Conservation (phyloP, 345 rosid genomes). For the Clausena lansium region DNA sequence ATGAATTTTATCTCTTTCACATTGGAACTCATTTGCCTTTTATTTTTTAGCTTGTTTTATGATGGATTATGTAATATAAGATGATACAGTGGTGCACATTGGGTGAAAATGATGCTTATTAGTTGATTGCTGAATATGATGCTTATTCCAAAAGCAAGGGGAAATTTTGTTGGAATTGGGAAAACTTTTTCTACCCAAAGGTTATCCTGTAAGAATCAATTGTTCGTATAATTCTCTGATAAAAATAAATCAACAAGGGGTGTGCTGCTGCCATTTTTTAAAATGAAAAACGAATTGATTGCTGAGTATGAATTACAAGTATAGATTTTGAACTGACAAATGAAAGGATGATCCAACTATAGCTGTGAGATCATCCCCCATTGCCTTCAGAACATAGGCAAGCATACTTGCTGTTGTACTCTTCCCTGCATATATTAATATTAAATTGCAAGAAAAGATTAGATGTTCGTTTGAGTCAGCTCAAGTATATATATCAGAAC, state of each 20-base stretch:
- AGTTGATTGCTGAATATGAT: not conserved
- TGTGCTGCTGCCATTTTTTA: too few species aligned
- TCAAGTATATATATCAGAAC: not conserved
- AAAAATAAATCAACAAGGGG: too few species aligned
- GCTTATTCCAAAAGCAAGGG: too few species aligned
- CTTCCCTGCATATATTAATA: conserved; percentile 25
- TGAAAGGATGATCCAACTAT: conserved; percentile 21
- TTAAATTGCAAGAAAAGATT: not conserved
- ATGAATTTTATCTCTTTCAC: not conserved
- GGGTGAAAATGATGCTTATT: not conserved
- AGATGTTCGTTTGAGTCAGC: not conserved
- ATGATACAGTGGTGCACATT: not conserved
- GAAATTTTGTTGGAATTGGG: too few species aligned
- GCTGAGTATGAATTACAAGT: not conserved
- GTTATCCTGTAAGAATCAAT: too few species aligned
- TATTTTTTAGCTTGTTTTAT: not conserved
- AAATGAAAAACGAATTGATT: too few species aligned
- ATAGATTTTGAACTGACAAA: not conserved
- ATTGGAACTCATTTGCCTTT: not conserved
- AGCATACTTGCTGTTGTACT: conserved; percentile 37
- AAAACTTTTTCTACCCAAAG: too few species aligned
- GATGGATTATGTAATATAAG: not conserved
- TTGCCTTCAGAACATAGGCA: conserved; percentile 35
- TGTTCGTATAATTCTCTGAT: too few species aligned
- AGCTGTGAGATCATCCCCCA: conserved; percentile 37